A percentile compares a stretch with the other conserved stretches of the same genome.
phyloP scores from a whole-genome alignment of 2,329 filamentous ascomycete species.

The Epichloe hybrida region DNA sequence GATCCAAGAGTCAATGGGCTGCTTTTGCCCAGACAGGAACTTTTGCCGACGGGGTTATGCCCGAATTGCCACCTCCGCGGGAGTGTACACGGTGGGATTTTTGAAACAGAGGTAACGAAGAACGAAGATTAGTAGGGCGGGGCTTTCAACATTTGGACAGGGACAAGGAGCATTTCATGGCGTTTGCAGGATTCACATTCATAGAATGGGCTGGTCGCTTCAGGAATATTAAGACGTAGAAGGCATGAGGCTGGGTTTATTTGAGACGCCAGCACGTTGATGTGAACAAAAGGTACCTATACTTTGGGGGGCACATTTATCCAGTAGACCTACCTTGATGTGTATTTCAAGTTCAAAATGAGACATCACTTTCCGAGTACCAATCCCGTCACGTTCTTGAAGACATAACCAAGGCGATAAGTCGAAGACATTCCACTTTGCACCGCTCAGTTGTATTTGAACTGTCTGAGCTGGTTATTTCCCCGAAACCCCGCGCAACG shows the following conservation, averaged over 20 bases:
- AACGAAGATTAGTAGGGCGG: not conserved
- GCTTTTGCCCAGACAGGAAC: conserved; percentile 49
- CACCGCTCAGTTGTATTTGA: conserved; percentile 3
- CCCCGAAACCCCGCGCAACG: not conserved
- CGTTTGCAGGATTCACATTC: conserved; percentile 5
- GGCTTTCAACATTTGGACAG: not conserved
- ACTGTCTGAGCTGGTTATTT: not conserved
- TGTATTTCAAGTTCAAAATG: no score
- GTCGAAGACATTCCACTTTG: not conserved
- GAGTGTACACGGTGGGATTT: conserved; percentile 68
- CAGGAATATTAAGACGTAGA: not conserved
- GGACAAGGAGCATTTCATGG: conserved; percentile 7
- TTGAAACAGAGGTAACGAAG: conserved; percentile 21
- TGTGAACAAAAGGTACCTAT: not conserved
- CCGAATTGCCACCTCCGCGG: conserved; percentile 61
- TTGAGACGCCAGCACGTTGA: not conserved
- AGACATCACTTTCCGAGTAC: no score
- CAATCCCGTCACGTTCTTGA: no score
- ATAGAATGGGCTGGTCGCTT: not conserved
- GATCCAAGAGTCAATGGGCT: conserved; percentile 48
- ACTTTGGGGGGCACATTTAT: no score
- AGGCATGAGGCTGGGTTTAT: not conserved
- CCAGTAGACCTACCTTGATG: no score
- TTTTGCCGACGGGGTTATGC: conserved; percentile 61
- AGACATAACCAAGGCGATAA: not conserved